Evolutionary conservation across 768 basidiomycete genomes (phyloP), one percentile per base, ranked within the genome.

Genomic region (Termitomyces sp.): DNA sequence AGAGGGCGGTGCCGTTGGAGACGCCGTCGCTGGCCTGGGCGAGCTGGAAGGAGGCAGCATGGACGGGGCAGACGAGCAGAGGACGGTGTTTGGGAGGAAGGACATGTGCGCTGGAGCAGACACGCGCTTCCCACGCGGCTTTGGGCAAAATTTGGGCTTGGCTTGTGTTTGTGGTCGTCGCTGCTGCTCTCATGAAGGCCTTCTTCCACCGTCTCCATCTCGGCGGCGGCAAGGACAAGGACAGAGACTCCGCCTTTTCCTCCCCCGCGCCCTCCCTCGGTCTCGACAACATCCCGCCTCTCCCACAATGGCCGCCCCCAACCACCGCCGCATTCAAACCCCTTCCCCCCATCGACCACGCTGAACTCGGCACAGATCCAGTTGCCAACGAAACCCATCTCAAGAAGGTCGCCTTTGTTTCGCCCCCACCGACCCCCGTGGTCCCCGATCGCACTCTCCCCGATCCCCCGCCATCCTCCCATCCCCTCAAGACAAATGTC

Each of bases 351-450:
- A 64, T 58, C 59, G 57, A 69, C 45, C 57, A 27, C 68, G 49
- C 59, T 65, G 54, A 46, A 16, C 24, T 12, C 20, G 47, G 20
- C 22, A 16, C 14, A 3, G 30, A 30, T 30, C 30, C 37, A 2
- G 50, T 40, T 9, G 63, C 61, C 44, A 65, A 69, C 24, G 58
- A 70, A 60, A 87, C 88, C 62, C 76, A 82, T 33, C 83, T 82
- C 67, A 94, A 94, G 79, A 92, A 92, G 74, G 92, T 94, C 45
- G 92, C 91, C 27, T 94, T 94, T 74, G 80, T 89, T 65, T 91
- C 90, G 30, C 90, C 91, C 49, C 84, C 88, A 14, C 88, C 88
- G 30, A 88, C 89, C 0, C 85, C 87, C 50, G 71, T 77, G 39
- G 80, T 74, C 59, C 75, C 80, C 59, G 82, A 86, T 70, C 80